Evolutionary conservation across 108 stramenopile species (phyloP).

Genomic region (Cylindrotheca fusiformis): DNA sequence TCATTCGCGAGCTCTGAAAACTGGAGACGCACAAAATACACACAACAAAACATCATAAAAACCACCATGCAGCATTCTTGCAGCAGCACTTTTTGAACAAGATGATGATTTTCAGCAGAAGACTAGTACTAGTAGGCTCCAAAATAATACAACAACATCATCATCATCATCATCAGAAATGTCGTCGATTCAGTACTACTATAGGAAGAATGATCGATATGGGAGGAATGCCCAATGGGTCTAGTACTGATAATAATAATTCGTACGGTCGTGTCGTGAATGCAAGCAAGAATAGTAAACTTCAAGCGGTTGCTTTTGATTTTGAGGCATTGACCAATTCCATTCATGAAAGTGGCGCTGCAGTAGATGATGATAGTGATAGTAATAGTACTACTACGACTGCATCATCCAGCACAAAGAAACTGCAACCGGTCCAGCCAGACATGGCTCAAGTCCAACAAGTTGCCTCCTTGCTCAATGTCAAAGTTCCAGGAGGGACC

Average conservation of each 20-base stretch:
- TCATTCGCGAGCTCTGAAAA: too few species aligned
- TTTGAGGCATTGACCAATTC: constrained; percentile 62
- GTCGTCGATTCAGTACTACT: too few species aligned
- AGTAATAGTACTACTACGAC: constrained; percentile 3
- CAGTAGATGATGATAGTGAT: constrained; percentile 1
- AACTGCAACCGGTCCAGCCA: constrained; percentile 5
- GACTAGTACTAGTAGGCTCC: not conserved
- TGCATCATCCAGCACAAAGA: constrained; percentile 2
- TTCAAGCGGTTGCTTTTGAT: constrained; percentile 81
- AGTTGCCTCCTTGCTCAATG: constrained; percentile 57
- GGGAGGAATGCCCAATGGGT: constrained; percentile 49
- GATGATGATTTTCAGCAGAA: too few species aligned
- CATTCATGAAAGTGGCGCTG: not conserved
- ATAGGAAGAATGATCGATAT: constrained; percentile 69
- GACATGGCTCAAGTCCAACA: constrained; percentile 20
- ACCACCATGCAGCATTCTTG: too few species aligned
- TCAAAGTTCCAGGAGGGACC: not conserved
- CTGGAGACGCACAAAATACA: too few species aligned
- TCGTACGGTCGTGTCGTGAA: constrained; percentile 38
- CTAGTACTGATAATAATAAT: constrained; percentile 28
- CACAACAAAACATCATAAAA: too few species aligned
- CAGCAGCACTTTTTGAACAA: too few species aligned
- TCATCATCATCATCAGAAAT: constrained; percentile 3
- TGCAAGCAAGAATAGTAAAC: constrained; percentile 71
- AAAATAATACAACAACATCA: constrained; percentile 4